A percentile compares a stretch with the other conserved stretches of the same genome.
phyloP scores from a whole-genome alignment of 2,329 filamentous ascomycete genomes.

The Fusarium oligoseptatum region DNA sequence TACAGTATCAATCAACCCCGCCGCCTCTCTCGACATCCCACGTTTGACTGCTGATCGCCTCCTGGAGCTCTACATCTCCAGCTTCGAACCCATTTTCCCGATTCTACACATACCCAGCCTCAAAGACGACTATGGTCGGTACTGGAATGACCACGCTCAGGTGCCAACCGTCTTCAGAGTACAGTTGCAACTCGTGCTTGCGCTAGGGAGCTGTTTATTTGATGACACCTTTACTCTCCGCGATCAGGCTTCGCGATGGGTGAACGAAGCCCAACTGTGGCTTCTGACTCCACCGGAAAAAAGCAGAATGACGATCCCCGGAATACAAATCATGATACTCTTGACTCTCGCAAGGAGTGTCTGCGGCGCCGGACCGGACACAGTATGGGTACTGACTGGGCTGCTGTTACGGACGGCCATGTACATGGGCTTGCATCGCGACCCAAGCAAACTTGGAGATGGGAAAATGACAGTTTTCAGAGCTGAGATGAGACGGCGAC shows the following conservation, averaged over 20 bases:
- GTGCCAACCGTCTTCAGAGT: neutral
- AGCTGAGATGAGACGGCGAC: neutral
- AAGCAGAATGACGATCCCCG: neutral
- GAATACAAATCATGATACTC: neutral
- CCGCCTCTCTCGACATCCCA: neutral
- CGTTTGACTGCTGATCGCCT: neutral
- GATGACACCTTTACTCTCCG: neutral
- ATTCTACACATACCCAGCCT: neutral
- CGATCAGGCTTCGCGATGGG: neutral
- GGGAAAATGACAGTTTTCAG: neutral
- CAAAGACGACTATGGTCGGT: neutral
- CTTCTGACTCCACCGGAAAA: neutral
- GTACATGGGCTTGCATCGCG: neutral
- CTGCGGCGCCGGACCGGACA: neutral
- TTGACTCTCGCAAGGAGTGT: neutral
- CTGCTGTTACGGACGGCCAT: neutral
- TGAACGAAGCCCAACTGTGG: neutral
- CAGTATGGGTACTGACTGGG: neutral
- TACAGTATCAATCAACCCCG: neutral
- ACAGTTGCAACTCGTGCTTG: neutral
- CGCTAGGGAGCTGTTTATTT: neutral
- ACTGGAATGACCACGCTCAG: neutral
- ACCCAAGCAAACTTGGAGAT: neutral
- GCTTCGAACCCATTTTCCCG: neutral
- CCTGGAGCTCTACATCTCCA: neutral